phyloP scores from a whole-genome alignment of 2,329 filamentous ascomycete genomes.

The Pestalotiopsis sp. region DNA sequence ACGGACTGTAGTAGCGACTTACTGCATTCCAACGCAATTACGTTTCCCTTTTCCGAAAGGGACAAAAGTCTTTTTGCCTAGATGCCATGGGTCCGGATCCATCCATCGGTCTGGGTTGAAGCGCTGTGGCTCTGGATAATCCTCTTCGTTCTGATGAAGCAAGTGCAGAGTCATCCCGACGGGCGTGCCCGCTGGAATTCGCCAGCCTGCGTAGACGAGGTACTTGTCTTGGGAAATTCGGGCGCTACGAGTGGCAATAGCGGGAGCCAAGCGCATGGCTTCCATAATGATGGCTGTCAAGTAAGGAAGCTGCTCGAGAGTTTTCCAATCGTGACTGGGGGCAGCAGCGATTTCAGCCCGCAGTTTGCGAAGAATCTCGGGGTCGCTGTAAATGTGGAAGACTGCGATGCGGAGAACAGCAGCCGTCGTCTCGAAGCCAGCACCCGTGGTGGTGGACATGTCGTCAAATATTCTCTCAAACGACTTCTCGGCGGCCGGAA shows the following conservation, averaged over 20 bases:
- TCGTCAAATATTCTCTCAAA: background rate
- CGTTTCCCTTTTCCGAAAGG: conserved; percentile 9
- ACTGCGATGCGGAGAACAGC: background rate
- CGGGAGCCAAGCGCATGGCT: conserved; percentile 46
- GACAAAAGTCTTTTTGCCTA: background rate
- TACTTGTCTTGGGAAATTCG: conserved; percentile 39
- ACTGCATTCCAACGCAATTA: conserved; percentile 13
- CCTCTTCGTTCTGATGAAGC: conserved; percentile 27
- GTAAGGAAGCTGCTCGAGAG: conserved; percentile 35
- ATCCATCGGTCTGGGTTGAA: conserved; percentile 33
- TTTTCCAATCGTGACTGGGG: background rate
- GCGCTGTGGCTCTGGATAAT: conserved; percentile 24
- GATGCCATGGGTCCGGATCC: background rate
- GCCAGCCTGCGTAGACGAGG: conserved; percentile 26
- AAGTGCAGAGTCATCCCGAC: conserved; percentile 30
- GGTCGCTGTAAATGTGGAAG: background rate
- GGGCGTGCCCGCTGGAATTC: conserved; percentile 30
- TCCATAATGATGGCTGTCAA: conserved; percentile 49
- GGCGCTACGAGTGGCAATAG: conserved; percentile 41
- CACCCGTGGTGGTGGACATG: background rate
- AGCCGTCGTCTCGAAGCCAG: conserved; percentile 6
- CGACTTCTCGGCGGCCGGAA: background rate
- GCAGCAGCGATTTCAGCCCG: background rate
- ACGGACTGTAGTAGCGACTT: background rate
- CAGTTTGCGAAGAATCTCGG: background rate